Conservation (phyloP, 805 yeast species). For the Lipomyces yamadae region DNA sequence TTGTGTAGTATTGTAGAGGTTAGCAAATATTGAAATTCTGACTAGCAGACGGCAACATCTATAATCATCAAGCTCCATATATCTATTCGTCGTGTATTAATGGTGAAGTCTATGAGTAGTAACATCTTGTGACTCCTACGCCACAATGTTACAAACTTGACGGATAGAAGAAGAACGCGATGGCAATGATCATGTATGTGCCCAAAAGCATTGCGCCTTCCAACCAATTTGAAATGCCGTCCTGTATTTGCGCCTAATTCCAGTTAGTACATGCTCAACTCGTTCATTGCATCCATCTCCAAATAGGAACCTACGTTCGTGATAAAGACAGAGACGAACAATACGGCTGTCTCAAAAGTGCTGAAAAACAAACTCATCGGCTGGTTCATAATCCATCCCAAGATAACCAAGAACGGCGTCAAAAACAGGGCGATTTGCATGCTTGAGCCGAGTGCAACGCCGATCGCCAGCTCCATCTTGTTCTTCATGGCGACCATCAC, state of each 20-base stretch:
- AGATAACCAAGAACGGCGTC: slow-evolving; percentile 90
- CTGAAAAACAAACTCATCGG: slow-evolving; percentile 94
- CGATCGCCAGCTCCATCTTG: slow-evolving; percentile 96
- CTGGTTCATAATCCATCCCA: slow-evolving; percentile 90
- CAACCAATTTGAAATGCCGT: slow-evolving; percentile 95
- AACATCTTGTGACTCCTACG: background rate
- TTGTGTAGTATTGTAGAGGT: background rate
- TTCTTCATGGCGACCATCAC: slow-evolving; percentile 92
- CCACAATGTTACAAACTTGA: slow-evolving; percentile 16
- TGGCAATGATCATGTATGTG: slow-evolving; percentile 82
- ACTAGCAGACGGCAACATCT: background rate
- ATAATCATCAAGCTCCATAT: background rate
- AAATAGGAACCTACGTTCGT: slow-evolving; percentile 59
- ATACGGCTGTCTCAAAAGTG: slow-evolving; percentile 89
- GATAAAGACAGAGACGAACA: slow-evolving; percentile 87
- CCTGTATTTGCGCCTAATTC: slow-evolving; percentile 58
- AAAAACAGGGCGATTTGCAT: slow-evolving; percentile 94
- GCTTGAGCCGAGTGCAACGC: slow-evolving; percentile 96
- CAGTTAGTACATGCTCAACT: background rate
- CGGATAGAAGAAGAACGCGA: slow-evolving; percentile 93
- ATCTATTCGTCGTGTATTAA: background rate
- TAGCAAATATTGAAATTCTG: background rate
- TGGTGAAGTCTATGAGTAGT: background rate
- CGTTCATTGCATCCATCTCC: background rate
- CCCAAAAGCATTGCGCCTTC: slow-evolving; percentile 93